phyloP scores from a whole-genome alignment of 768 basidiomycete species.

The Macrolepiota dolichaula region DNA sequence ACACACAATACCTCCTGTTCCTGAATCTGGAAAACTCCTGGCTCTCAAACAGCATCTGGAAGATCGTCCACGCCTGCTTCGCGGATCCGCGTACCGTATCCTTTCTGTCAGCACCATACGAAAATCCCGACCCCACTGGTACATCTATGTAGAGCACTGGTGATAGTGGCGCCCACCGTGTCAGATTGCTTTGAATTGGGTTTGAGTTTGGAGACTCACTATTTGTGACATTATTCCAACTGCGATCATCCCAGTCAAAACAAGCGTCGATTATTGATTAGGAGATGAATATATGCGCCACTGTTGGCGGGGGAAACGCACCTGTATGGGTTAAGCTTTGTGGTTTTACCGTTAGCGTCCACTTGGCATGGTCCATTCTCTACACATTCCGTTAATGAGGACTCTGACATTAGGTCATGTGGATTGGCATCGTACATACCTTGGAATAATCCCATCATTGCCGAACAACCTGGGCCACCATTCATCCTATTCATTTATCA shows the following conservation, averaged over 20 bases:
- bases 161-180: background rate
- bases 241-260: background rate
- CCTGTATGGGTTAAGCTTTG: conserved; percentile 6
- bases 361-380: conserved; percentile 10
- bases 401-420: too few relatives aligned
- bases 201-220: background rate
- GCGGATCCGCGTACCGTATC: background rate
- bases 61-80: conserved; percentile 1
- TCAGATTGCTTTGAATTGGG: background rate
- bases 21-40: conserved; percentile 1
- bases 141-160: conserved; percentile 7
- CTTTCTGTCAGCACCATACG: background rate
- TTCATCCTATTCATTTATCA: background rate
- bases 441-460: conserved; percentile 66
- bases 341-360: background rate
- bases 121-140: conserved; percentile 5
- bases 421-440: conserved; percentile 19
- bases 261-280: too few relatives aligned
- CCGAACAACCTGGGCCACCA: conserved; percentile 47
- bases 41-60: conserved; percentile 2
- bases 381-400: background rate
- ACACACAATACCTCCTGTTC: background rate
- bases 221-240: conserved; percentile 10
- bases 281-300: too few relatives aligned
- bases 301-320: background rate